Evolutionary conservation across 2,329 filamentous ascomycete genomes (phyloP).

Genomic region (Ceratocystis variospora): DNA sequence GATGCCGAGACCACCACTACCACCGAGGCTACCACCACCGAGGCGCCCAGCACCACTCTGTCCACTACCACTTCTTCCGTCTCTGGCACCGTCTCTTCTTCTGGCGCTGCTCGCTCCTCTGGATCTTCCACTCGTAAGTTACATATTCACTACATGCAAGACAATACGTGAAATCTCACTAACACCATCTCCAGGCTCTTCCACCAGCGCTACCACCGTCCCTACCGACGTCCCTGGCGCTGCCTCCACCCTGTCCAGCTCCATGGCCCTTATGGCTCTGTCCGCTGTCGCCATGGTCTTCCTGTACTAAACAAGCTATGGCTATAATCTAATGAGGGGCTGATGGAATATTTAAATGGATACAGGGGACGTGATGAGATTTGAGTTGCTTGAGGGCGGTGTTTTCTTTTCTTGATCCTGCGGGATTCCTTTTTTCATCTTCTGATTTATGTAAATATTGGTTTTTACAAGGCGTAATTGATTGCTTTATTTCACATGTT

Average conservation of each 20-base stretch:
- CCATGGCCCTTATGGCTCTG: conserved; percentile 30
- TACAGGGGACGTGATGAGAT: background rate
- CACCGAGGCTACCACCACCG: conserved; percentile 17
- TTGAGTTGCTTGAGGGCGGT: background rate
- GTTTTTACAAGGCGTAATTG: conserved; percentile 7
- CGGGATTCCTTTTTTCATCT: background rate
- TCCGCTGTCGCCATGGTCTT: conserved; percentile 30
- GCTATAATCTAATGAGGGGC: background rate
- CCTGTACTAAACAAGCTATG: conserved; percentile 28
- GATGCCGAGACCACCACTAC: conserved; percentile 19
- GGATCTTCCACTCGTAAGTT: conserved; percentile 17
- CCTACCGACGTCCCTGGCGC: conserved; percentile 22
- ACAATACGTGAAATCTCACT: background rate
- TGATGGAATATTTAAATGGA: background rate
- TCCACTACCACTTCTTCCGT: conserved; percentile 21
- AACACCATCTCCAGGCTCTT: background rate
- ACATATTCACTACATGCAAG: background rate
- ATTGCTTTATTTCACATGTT: background rate
- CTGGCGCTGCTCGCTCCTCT: conserved; percentile 11
- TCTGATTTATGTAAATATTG: conserved; percentile 3
- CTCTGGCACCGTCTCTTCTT: conserved; percentile 15
- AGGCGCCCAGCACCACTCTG: conserved; percentile 19
- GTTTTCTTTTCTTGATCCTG: conserved; percentile 7
- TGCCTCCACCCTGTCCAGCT: conserved; percentile 25
- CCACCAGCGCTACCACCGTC: background rate